Conservation (phyloP, 2,329 filamentous ascomycete species). For the Monilinia laxa region DNA sequence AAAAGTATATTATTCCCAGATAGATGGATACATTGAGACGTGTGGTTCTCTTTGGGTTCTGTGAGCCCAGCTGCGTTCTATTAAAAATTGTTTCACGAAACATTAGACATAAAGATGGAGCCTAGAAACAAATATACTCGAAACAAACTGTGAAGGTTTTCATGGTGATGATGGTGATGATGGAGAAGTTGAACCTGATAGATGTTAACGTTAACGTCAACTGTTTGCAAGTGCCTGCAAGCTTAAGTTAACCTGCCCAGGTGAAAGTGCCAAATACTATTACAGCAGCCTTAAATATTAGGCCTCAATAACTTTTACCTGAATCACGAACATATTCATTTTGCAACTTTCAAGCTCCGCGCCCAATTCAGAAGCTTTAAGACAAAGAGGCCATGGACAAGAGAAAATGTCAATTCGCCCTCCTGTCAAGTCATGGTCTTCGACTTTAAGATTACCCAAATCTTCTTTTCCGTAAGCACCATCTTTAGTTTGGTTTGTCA, state of each 20-base stretch:
- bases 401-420: constrained; percentile 37
- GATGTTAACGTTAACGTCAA: no score
- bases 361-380: constrained; percentile 1
- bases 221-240: no score
- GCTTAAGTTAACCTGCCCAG: no score
- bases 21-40: neutral
- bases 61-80: neutral
- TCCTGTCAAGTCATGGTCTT: constrained; percentile 62
- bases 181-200: neutral
- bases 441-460: constrained; percentile 72
- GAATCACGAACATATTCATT: no score
- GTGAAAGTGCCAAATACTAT: no score
- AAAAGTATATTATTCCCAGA: neutral
- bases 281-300: constrained; percentile 1
- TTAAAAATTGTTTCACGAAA: neutral
- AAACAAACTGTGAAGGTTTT: neutral
- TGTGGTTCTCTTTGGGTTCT: neutral
- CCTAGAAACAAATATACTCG: neutral
- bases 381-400: constrained; percentile 25
- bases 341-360: neutral
- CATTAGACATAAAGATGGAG: neutral
- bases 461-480: constrained; percentile 66
- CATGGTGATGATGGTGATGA: no score
- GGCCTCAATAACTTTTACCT: neutral
- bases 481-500: constrained; percentile 19